These are phyloP conservation scores for Fusarium stilboides DNA, from an alignment of 2,329 filamentous ascomycete species.

Conservation along the genomic window DNA sequence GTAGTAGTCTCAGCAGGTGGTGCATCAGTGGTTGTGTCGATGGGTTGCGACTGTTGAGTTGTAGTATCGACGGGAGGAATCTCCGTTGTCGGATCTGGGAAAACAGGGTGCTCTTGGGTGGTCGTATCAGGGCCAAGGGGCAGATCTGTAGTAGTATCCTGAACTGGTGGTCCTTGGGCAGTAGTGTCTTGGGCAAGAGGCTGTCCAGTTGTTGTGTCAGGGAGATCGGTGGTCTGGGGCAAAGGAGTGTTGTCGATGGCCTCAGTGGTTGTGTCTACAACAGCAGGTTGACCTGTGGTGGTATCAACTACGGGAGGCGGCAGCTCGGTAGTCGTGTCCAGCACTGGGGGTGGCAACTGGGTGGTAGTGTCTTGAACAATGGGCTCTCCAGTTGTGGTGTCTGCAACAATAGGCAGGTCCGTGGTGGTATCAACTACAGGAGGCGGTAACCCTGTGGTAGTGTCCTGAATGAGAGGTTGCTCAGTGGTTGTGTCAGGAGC, in stretches of 20 bases:
- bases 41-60: conserved; percentile 5
- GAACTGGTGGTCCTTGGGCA: no score
- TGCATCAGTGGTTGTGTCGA: conserved; percentile 4
- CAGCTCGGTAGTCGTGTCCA: conserved; percentile 4
- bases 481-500: conserved; percentile 2
- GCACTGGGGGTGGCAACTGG: not conserved
- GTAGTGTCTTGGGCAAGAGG: not conserved
- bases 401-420: not conserved
- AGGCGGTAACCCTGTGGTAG: not conserved
- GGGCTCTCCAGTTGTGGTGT: conserved; percentile 10
- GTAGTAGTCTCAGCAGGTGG: conserved; percentile 8
- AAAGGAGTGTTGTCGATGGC: no score
- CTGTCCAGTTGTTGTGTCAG: not conserved
- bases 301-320: not conserved
- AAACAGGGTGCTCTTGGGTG: not conserved
- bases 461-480: not conserved
- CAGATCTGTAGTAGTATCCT: not conserved
- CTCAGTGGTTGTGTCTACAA: not conserved
- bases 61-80: not conserved
- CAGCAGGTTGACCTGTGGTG: not conserved
- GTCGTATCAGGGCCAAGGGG: not conserved
- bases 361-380: not conserved
- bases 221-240: not conserved
- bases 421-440: not conserved
- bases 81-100: no score